Base-by-base conservation (phyloP, 2,329 filamentous ascomycete species). In the Madurella mycetomatis region DNA sequence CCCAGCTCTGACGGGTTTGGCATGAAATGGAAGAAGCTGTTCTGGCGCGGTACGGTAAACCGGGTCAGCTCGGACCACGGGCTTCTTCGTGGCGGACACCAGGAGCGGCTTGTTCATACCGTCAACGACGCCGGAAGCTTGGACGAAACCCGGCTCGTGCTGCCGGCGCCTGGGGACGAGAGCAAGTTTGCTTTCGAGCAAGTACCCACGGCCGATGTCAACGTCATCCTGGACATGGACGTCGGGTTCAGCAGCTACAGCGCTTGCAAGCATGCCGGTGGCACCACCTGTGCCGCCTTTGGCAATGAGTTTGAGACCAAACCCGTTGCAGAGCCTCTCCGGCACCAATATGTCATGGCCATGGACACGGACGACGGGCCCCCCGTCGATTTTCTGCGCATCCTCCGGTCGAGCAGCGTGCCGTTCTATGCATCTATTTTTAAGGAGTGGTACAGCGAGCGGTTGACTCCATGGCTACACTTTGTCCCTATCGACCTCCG, bases 401-500 rank as follows among this genome's bases (percentile, higher is more conserved):
- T 86, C 54, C 68, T 94, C 5, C 79, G 80, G 45, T 89, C 86
- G 15, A 74, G 74, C 58, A 85, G 80, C 46, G 76, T 91, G 5
- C 87, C 88, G 0, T 82, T 94, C 65, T 78, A 90, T 60, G 81
- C 83, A 1, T 84, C 84, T 0, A 75, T 92, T 7, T 92, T 92
- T 69, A 80, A 83, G 19, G 84, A 90, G 65, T 95, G 90, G 90
- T 89, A 86, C 69, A 86, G 88, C 55, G 83, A 85, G 47, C 81
- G 90, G 5, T 70, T 94, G 15, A 80, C 78, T 54, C 82, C 89
- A 0, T 95, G 89, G 89, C 73, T 85, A 43, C 89, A 95, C 67
- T 94, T 90, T 63, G 85, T 92, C 1, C 90, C 90, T 9, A 71
- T 92, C 15, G 89, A 94, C 66, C 61, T 86, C 1, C 79, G 89